phyloP scores from a whole-genome alignment of 2,329 filamentous ascomycete genomes.

The Teratosphaeriaceae sp. region DNA sequence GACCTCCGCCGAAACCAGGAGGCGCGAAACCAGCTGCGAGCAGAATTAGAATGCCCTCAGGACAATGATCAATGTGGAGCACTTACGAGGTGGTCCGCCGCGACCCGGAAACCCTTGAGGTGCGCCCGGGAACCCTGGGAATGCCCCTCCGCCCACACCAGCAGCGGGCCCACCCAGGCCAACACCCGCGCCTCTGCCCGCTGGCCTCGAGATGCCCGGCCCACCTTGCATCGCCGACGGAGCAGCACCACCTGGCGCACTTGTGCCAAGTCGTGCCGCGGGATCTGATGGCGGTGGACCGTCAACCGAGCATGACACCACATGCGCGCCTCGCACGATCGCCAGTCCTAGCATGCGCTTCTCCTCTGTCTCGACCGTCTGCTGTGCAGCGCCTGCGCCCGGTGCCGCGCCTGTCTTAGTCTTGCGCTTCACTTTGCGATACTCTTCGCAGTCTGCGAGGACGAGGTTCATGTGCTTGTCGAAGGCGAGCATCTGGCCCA shows the following conservation, averaged over 20 bases:
- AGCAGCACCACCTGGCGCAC: conserved; percentile 55
- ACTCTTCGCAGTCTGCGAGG: conserved; percentile 96
- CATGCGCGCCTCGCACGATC: conserved; percentile 89
- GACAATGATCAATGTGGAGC: not conserved
- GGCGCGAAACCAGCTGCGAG: conserved; percentile 15
- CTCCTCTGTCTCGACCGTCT: conserved; percentile 79
- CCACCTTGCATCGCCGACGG: conserved; percentile 70
- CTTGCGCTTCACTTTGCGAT: conserved; percentile 83
- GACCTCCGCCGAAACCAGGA: conserved; percentile 4
- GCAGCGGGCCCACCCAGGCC: conserved; percentile 84
- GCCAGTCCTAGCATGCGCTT: conserved; percentile 94
- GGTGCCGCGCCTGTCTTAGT: conserved; percentile 66
- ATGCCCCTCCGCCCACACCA: conserved; percentile 74
- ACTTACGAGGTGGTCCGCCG: conserved; percentile 6
- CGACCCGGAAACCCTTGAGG: conserved; percentile 39
- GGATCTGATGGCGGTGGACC: conserved; percentile 93
- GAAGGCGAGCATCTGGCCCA: conserved; percentile 96
- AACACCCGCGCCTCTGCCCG: conserved; percentile 69
- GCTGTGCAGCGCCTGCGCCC: conserved; percentile 44
- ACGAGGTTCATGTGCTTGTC: conserved; percentile 99
- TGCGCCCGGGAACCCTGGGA: conserved; percentile 62
- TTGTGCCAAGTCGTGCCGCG: conserved; percentile 77
- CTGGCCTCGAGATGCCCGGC: conserved; percentile 83
- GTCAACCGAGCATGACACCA: conserved; percentile 91
- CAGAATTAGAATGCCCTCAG: not conserved